These are phyloP conservation scores for Strigomonas galati DNA, from an alignment of 208 protist genomes.

Conservation along the genomic window DNA sequence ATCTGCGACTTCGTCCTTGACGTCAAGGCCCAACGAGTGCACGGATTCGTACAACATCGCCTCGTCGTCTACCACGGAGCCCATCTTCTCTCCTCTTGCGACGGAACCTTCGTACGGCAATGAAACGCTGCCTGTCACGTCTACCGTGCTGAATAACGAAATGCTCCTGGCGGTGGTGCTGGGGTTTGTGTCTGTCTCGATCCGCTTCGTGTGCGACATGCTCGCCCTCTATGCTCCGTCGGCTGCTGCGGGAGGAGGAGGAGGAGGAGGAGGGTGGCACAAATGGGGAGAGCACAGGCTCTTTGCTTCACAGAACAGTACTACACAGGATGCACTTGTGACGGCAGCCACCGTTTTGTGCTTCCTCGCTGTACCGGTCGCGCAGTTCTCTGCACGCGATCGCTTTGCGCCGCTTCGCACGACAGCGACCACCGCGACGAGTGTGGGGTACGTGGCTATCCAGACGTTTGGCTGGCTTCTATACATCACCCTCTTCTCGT, in stretches of 20 bases:
- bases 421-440: constrained; percentile 11
- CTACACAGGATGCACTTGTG: constrained; percentile 22
- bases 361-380: constrained; percentile 40
- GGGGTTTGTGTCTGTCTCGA: constrained; percentile 35
- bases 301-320: too few relatives aligned
- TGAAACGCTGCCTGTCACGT: too few relatives aligned
- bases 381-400: constrained; percentile 59
- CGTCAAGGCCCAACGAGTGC: too few relatives aligned
- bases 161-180: constrained; percentile 58
- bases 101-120: too few relatives aligned
- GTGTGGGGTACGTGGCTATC: constrained; percentile 51
- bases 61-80: too few relatives aligned
- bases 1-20: too few relatives aligned
- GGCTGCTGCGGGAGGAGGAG: neutral
- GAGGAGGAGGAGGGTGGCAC: neutral
- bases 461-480: constrained; percentile 62
- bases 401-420: constrained; percentile 31
- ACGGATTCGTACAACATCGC: too few relatives aligned
- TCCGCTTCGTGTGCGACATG: constrained; percentile 50
- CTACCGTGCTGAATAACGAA: constrained; percentile 56
- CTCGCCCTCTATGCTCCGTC: neutral
- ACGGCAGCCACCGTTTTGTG: constrained; percentile 35
- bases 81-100: too few relatives aligned
- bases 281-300: too few relatives aligned
- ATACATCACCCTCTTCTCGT: constrained; percentile 34